Percentiles rank a stretch among this genome's conserved stretches.
Conservation (phyloP, 768 basidiomycete species). For the Mrakia blollopis region DNA sequence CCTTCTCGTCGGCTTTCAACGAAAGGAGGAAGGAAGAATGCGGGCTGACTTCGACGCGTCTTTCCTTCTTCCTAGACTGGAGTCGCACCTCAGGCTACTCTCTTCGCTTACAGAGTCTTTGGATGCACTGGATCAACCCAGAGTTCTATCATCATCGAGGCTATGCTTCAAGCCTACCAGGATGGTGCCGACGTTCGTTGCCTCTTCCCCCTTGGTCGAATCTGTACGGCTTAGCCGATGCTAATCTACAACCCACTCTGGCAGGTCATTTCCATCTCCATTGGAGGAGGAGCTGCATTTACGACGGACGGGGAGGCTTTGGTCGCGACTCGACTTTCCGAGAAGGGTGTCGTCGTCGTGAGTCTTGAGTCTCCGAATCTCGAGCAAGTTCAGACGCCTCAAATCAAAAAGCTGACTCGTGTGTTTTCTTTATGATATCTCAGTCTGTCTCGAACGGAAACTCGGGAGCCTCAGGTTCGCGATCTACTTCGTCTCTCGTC, state of each 20-base stretch:
- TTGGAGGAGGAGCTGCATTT: slow-evolving; percentile 62
- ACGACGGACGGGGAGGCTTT: slow-evolving; percentile 55
- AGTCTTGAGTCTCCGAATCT: neutral
- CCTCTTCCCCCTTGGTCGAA: too few species aligned
- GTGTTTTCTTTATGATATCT: too few species aligned
- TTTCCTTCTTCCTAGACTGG: slow-evolving; percentile 43
- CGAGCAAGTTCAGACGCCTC: too few species aligned
- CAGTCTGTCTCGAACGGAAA: slow-evolving; percentile 56
- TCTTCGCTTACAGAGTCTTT: slow-evolving; percentile 50
- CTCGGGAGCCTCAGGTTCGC: slow-evolving; percentile 52
- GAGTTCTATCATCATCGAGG: slow-evolving; percentile 49
- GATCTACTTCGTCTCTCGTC: neutral
- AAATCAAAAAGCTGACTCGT: too few species aligned
- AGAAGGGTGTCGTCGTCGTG: slow-evolving; percentile 53
- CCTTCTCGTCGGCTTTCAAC: too few species aligned
- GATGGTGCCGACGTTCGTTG: slow-evolving; percentile 52
- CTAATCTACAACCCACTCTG: too few species aligned
- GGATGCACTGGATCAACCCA: slow-evolving; percentile 54
- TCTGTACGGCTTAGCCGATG: too few species aligned
- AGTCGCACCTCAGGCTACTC: slow-evolving; percentile 59
- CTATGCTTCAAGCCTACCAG: slow-evolving; percentile 43
- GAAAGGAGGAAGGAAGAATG: too few species aligned
- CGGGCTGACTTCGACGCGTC: too few species aligned
- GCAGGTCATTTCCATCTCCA: slow-evolving; percentile 53
- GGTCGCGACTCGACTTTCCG: slow-evolving; percentile 57